phyloP scores from a whole-genome alignment of 345 rosid species.

The Pelargonium nanum region DNA sequence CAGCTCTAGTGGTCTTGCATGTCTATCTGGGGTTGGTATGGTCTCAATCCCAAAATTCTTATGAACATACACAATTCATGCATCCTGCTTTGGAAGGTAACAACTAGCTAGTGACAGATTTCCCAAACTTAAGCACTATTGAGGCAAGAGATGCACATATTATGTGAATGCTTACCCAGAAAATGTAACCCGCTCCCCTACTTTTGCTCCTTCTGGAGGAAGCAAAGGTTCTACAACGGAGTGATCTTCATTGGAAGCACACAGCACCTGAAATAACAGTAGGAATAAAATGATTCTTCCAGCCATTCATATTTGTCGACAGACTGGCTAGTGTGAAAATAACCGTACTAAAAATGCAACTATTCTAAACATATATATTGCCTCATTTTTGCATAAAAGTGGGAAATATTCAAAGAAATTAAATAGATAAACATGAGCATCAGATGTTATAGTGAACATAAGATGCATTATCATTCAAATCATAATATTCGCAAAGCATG shows the following conservation, averaged over 20 bases:
- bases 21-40: too few species aligned
- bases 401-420: background rate
- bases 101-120: background rate
- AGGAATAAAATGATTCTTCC: background rate
- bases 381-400: background rate
- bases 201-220: slow-evolving; percentile 71
- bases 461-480: background rate
- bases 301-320: background rate
- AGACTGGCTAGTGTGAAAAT: background rate
- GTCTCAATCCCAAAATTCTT: too few species aligned
- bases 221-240: slow-evolving; percentile 66
- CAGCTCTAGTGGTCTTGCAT: too few species aligned
- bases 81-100: too few species aligned
- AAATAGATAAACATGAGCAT: background rate
- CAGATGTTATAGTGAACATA: background rate
- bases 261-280: slow-evolving; percentile 51
- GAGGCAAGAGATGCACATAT: too few species aligned
- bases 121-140: slow-evolving; percentile 3
- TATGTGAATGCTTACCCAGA: slow-evolving; percentile 44
- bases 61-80: too few species aligned
- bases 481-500: background rate
- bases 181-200: slow-evolving; percentile 66
- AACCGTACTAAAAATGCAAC: background rate
- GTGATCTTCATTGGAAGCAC: slow-evolving; percentile 88
- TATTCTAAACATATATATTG: background rate